Conservation (phyloP, 176 grass and related monocot species). For the Sorghum bicolor region Sorghum_bicolor_NCBIv3 NC_012875.2:56457501-56458000, state of each 20-base stretch:
- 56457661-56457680: constrained; percentile 82
- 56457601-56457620: not conserved
- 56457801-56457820: constrained; percentile 49
- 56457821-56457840: constrained; percentile 91
- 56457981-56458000: constrained; percentile 5
- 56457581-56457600: not conserved
- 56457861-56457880: constrained; percentile 98
- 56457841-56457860: constrained; percentile 98
- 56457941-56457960: constrained; percentile 35
- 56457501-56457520: constrained; percentile 98
- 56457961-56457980: constrained; percentile 9
- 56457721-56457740: constrained; percentile 84
- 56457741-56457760: not conserved
- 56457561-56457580: not conserved
- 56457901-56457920: constrained; percentile 90
- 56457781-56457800: not conserved
- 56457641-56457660: constrained; percentile 98
- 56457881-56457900: constrained; percentile 95
- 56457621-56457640: constrained; percentile 95
- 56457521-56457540: constrained; percentile 40
- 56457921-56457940: constrained; percentile 95
- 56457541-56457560: constrained; percentile 13
- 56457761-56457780: constrained; percentile 11
- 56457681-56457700: constrained; percentile 94
- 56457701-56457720: constrained; percentile 99